Evolutionary conservation across 345 rosid genomes (phyloP).

Genomic region (Eucalyptus cloeziana): DNA sequence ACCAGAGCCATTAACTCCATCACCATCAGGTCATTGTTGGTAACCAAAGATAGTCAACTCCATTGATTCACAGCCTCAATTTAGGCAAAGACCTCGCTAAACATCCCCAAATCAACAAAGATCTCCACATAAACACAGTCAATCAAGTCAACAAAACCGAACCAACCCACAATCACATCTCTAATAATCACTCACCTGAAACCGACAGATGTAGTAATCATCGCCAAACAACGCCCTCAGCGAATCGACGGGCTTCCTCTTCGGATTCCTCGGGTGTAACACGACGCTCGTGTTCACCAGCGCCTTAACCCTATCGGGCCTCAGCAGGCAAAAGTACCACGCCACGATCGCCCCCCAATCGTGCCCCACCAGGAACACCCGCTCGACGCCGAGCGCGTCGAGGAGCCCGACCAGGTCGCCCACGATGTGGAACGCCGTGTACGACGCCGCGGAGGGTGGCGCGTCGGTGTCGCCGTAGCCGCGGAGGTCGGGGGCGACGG

Average conservation of each 20-base stretch:
- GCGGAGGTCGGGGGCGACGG: slow-evolving; percentile 69
- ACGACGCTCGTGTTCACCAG: slow-evolving; percentile 47
- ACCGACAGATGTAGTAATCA: slow-evolving; percentile 67
- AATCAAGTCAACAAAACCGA: neutral
- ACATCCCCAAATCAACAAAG: neutral
- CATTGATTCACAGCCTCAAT: neutral
- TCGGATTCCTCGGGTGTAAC: slow-evolving; percentile 35
- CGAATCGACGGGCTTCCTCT: slow-evolving; percentile 21
- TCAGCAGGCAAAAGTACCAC: slow-evolving; percentile 43
- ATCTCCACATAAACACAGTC: neutral
- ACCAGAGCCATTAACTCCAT: neutral
- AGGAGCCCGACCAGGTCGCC: slow-evolving; percentile 21
- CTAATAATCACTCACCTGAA: slow-evolving; percentile 29
- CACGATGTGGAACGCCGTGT: slow-evolving; percentile 19
- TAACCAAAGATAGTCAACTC: neutral
- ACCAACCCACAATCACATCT: neutral
- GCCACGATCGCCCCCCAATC: slow-evolving; percentile 69
- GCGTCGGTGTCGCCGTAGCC: slow-evolving; percentile 65
- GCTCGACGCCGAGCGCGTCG: slow-evolving; percentile 13
- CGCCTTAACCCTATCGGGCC: slow-evolving; percentile 63
- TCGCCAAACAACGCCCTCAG: slow-evolving; percentile 43
- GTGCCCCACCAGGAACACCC: slow-evolving; percentile 59
- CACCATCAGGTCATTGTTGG: neutral
- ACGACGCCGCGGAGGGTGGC: slow-evolving; percentile 18
- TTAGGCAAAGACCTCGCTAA: neutral